Conservation (phyloP, 108 stramenopile genomes). For the Discostella stelligeroides region DNA sequence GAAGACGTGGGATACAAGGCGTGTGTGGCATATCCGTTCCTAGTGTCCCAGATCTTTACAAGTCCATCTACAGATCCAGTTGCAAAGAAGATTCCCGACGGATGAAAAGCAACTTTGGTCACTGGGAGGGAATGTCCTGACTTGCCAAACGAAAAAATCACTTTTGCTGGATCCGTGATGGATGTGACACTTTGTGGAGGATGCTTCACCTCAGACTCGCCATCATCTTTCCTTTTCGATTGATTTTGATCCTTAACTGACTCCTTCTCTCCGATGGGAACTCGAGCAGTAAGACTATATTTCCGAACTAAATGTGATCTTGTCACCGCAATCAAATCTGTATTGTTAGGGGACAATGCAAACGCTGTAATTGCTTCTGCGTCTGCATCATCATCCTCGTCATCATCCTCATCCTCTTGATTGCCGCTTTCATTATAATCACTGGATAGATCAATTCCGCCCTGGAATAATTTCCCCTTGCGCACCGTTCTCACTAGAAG, state of each 20-base stretch:
- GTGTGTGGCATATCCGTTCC: constrained; percentile 84
- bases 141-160: constrained; percentile 64
- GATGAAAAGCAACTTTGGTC: constrained; percentile 70
- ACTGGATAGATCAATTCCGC: constrained; percentile 19
- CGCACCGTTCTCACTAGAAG: constrained; percentile 54
- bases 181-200: constrained; percentile 26
- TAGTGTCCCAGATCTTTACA: constrained; percentile 81
- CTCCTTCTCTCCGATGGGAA: constrained; percentile 8
- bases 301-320: constrained; percentile 70
- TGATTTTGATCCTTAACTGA: not conserved
- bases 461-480: constrained; percentile 28
- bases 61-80: constrained; percentile 86
- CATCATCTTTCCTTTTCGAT: constrained; percentile 11
- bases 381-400: constrained; percentile 74
- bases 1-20: constrained; percentile 61
- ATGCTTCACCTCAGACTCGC: constrained; percentile 7
- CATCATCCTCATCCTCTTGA: constrained; percentile 60
- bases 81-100: constrained; percentile 76
- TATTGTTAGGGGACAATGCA: constrained; percentile 63
- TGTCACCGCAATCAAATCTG: constrained; percentile 66
- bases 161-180: constrained; percentile 36
- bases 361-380: constrained; percentile 80
- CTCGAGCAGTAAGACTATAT: constrained; percentile 53
- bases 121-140: constrained; percentile 82
- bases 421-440: constrained; percentile 29